Percentiles rank a stretch among this genome's conserved stretches.
These are phyloP conservation scores for Gloeophyllum trabeum DNA, from an alignment of 768 basidiomycete species.

Conservation along the genomic window DNA sequence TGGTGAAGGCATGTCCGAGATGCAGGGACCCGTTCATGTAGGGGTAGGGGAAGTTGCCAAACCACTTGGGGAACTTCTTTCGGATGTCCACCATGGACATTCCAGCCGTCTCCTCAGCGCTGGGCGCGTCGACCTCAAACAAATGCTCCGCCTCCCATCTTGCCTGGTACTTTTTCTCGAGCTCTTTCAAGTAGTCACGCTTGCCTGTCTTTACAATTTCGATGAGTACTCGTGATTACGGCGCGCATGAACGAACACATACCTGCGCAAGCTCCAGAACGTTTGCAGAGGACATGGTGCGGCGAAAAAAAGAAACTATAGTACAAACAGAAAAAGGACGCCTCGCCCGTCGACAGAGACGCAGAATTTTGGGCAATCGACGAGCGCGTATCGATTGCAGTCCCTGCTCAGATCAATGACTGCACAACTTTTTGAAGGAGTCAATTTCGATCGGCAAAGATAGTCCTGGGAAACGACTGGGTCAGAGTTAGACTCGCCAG, in stretches of 20 bases:
- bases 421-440: background rate
- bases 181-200: conserved; percentile 71
- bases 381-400: background rate
- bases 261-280: conserved; percentile 23
- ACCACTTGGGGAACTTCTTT: conserved; percentile 88
- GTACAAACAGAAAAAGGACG: background rate
- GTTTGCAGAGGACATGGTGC: background rate
- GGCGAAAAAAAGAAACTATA: background rate
- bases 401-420: background rate
- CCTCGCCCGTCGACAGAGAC: background rate
- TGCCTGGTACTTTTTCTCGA: conserved; percentile 81
- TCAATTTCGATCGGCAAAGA: background rate
- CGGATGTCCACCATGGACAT: conserved; percentile 56
- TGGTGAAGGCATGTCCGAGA: conserved; percentile 94
- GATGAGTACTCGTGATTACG: background rate
- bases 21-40: conserved; percentile 99
- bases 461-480: too few relatives aligned
- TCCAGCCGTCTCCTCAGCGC: conserved; percentile 48
- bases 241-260: background rate
- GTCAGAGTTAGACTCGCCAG: too few relatives aligned
- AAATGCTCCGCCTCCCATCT: conserved; percentile 67
- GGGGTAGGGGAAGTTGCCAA: conserved; percentile 91
- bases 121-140: conserved; percentile 82
- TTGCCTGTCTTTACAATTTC: conserved; percentile 65
- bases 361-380: background rate